Conservation (phyloP, 1,284 basidiomycete species). For the Agroathelia rolfsii region DNA sequence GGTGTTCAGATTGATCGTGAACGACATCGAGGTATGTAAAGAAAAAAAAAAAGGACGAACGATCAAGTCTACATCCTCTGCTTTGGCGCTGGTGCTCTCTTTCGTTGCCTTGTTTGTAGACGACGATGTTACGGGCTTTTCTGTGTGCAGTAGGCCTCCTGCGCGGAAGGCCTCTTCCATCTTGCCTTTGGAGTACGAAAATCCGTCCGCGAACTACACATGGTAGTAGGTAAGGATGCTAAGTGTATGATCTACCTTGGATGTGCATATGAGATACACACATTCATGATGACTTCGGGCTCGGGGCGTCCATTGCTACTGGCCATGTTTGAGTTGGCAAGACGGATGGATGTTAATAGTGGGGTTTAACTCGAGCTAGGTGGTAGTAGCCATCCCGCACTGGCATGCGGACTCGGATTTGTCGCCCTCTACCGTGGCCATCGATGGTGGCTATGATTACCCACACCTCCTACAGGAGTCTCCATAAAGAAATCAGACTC, state of each 20-base stretch:
- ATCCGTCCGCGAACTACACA: slow-evolving; percentile 50
- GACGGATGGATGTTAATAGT: too few relatives aligned
- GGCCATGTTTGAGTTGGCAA: too few relatives aligned
- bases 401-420: too few relatives aligned
- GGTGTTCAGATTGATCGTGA: slow-evolving; percentile 4
- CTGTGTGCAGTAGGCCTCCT: slow-evolving; percentile 42
- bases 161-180: slow-evolving; percentile 53
- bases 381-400: too few relatives aligned
- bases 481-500: too few relatives aligned
- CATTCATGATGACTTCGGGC: slow-evolving; percentile 60
- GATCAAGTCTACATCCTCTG: slow-evolving; percentile 56
- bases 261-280: slow-evolving; percentile 26
- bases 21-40: slow-evolving; percentile 2
- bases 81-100: slow-evolving; percentile 29
- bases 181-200: slow-evolving; percentile 54
- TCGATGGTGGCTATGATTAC: too few relatives aligned
- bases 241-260: slow-evolving; percentile 1
- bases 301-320: too few relatives aligned
- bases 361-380: too few relatives aligned
- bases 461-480: too few relatives aligned
- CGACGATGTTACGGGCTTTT: slow-evolving; percentile 31
- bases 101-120: slow-evolving; percentile 28
- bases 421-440: too few relatives aligned
- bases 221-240: slow-evolving; percentile 3
- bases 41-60: slow-evolving; percentile 26